Conservation (phyloP, 208 protist species). For the Leishmania braziliensis region DNA sequence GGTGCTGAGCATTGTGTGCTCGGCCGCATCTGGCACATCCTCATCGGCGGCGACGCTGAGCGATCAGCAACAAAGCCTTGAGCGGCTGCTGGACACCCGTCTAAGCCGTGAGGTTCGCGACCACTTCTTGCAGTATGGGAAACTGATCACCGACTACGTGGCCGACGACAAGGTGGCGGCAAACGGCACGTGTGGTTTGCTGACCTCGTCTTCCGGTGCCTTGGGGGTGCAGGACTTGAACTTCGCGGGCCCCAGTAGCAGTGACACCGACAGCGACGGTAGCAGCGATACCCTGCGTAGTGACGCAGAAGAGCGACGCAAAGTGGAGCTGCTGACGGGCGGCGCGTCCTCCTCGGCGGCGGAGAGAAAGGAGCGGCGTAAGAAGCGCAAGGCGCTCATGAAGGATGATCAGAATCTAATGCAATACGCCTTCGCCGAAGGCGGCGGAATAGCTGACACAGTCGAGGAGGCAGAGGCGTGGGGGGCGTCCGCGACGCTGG, state of each 20-base stretch:
- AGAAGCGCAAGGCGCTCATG: constrained; percentile 37
- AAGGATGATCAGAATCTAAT: constrained; percentile 42
- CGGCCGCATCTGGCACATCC: constrained; percentile 11
- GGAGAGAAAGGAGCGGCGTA: constrained; percentile 32
- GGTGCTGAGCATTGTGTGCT: constrained; percentile 71
- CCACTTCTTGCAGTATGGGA: constrained; percentile 69
- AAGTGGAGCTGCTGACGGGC: constrained; percentile 33
- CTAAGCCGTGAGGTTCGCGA: constrained; percentile 68
- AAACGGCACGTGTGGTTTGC: constrained; percentile 7
- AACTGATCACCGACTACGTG: constrained; percentile 87
- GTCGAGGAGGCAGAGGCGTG: constrained; percentile 23
- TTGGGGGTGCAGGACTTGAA: constrained; percentile 32
- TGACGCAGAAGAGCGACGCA: constrained; percentile 37
- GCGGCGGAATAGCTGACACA: constrained; percentile 38
- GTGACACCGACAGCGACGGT: constrained; percentile 15
- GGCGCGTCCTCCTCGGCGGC: constrained; percentile 8
- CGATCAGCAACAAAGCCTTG: constrained; percentile 59
- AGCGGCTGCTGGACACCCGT: constrained; percentile 67
- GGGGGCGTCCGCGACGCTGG: not conserved
- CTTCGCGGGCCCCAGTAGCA: constrained; percentile 31
- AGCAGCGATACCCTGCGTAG: constrained; percentile 11
- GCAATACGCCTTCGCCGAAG: constrained; percentile 67
- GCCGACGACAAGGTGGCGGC: constrained; percentile 20
- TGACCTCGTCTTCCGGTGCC: constrained; percentile 13
- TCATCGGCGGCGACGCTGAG: constrained; percentile 31